phyloP scores from a whole-genome alignment of 495 filamentous ascomycete species.

The Aspergillus affinis region DNA sequence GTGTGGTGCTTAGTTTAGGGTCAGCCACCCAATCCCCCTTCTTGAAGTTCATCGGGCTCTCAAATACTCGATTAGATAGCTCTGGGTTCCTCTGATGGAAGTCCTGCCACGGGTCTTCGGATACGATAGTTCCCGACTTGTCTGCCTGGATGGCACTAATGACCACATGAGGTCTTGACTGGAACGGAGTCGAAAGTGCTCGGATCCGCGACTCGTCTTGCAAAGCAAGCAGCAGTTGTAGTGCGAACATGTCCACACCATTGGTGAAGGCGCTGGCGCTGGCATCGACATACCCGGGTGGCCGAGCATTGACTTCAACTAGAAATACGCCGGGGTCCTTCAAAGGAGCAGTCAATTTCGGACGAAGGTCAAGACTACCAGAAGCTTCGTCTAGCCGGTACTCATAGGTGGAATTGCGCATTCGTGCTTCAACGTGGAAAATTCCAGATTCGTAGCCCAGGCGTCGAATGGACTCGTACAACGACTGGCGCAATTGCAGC shows the following conservation, averaged over 20 bases:
- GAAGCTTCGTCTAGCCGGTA: background rate
- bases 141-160: too few relatives aligned
- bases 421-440: slow-evolving; percentile 5
- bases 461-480: background rate
- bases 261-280: background rate
- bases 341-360: background rate
- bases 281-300: background rate
- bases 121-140: too few relatives aligned
- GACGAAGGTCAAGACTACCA: background rate
- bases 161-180: too few relatives aligned
- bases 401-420: background rate
- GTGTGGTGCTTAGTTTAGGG: too few relatives aligned
- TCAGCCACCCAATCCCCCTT: too few relatives aligned
- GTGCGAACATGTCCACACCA: background rate
- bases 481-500: background rate
- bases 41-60: too few relatives aligned
- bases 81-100: too few relatives aligned
- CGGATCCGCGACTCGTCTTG: background rate
- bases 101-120: too few relatives aligned
- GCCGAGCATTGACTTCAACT: slow-evolving; percentile 5
- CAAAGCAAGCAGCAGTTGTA: background rate
- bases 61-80: too few relatives aligned
- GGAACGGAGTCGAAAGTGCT: slow-evolving; percentile 1
- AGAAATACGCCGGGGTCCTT: background rate
- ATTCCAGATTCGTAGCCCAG: background rate